Evolutionary conservation across 2,329 filamentous ascomycete genomes (phyloP), one percentile per base, ranked within the genome.

Genomic region (Diaporthe capsici): DNA sequence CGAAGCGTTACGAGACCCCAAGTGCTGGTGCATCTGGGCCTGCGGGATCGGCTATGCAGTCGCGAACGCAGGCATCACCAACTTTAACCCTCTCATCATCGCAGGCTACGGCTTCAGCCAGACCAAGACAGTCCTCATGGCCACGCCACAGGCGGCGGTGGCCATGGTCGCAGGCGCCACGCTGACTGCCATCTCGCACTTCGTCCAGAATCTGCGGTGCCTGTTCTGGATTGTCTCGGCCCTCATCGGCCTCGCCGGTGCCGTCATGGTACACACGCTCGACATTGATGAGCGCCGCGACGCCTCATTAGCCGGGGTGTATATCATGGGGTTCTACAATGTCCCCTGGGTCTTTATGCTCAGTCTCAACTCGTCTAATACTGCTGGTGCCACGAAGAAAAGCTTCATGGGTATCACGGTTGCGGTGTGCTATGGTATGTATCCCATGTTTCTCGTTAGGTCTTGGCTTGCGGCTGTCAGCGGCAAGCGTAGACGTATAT

Each of bases 11-110:
- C 28, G 53, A 22, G 53, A 57, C 10, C 53, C 53, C 53, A 57
- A 57, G 17, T 57, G 53, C 53, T 57, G 53, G 53, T 57, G 53
- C 53, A 34, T 57, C 53, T 57, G 53, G 53, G 53, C 53, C 15
- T 57, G 53, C 28, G 53, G 53, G 28, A 57, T 57, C 28, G 53
- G 53, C 53, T 57, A 57, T 2, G 53, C 53, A 2, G 53, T 57
- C 8, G 53, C 53, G 17, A 57, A 57, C 53, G 53, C 53, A 57
- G 53, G 53, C 53, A 57, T 57, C 53, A 57, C 53, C 53, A 57
- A 57, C 53, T 57, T 57, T 8, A 57, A 57, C 17, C 53, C 53
- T 57, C 53, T 57, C 15, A 57, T 57, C 53, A 57, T 57, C 53
- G 28, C 20, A 34, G 53, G 53, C 28, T 57, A 57, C 17, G 53